Base-by-base conservation (phyloP, 306 rosid genomes). In the Fagus crenata region DNA sequence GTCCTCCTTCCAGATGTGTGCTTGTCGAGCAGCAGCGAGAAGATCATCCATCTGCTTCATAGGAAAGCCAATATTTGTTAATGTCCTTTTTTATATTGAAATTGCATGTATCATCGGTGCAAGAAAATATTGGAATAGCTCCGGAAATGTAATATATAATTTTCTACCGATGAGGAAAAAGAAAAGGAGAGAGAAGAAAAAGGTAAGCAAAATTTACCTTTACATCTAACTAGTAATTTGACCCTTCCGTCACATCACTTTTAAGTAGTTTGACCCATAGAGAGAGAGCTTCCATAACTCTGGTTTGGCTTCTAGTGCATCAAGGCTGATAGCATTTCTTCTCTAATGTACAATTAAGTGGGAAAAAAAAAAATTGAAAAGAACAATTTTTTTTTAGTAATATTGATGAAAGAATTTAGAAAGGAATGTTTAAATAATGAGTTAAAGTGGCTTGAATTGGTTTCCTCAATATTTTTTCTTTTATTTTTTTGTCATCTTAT, bases 1-100 rank as follows among this genome's bases (percentile, higher is more conserved):
- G 99, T 81, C 99, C 98, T 49, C 98, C 99, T 67, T 96, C 99
- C 36, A 89, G 99, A 84, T 80, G 84, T 46, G 82, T 69, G 61
- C 74, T 51, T 13, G 37, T 49, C 2, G 97, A 95, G 75, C 93
- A 75, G 53, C 85, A 75, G 53, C 85, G 60, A 72, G 97, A 86
- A 72, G 80, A 84, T 74, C 84, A 80, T 64, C 76, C 90, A 28
- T 84, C 97, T 76, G 77, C 81, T 77, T 82, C 96, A 42, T 87
- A 95, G 46, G 75, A 39, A 69, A 56, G 72, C 61, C 13, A 12
- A 28, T 11, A 71, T 37, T 68, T 74, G 73, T 32, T 31, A 42
- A 40, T 36, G 51, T 18, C 32, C 17, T 36, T 33, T 67, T 75
- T 74, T 36, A 40, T 41, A 75, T 53, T 61, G 69, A 81, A 53